A percentile compares a stretch with the other conserved stretches of the same genome.
Evolutionary conservation across 2,329 filamentous ascomycete species (phyloP).

Genomic region (Pleurostoma richardsiae): DNA sequence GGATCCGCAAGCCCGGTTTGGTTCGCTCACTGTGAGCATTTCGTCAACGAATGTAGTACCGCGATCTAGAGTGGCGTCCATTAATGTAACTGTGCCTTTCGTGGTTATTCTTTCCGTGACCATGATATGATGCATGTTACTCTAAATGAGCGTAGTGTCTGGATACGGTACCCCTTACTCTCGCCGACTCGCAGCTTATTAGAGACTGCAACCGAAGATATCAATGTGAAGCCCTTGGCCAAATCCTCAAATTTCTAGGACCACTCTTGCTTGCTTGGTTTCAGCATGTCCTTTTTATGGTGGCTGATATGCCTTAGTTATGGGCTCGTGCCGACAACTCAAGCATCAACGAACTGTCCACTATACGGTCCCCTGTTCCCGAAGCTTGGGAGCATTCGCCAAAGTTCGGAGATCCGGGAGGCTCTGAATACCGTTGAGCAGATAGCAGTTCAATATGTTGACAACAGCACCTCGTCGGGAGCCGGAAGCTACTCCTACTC

Average conservation of each 20-base stretch:
- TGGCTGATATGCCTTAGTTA: background rate
- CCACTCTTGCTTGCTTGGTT: background rate
- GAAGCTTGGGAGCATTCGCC: slow-evolving; percentile 16
- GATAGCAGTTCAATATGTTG: slow-evolving; percentile 18
- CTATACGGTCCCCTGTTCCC: slow-evolving; percentile 23
- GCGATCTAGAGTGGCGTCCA: background rate
- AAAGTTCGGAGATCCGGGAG: slow-evolving; percentile 10
- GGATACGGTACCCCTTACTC: background rate
- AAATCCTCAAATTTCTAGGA: background rate
- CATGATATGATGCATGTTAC: no score
- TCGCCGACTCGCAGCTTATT: background rate
- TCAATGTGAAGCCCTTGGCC: background rate
- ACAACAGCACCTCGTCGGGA: slow-evolving; percentile 18
- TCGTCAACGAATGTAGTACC: background rate
- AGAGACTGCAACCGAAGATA: background rate
- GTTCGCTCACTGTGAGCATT: background rate
- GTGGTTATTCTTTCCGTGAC: background rate
- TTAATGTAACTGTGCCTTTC: background rate
- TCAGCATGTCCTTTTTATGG: background rate
- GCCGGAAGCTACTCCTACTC: slow-evolving; percentile 23
- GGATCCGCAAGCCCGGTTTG: background rate
- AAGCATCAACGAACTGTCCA: slow-evolving; percentile 16
- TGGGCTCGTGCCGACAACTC: background rate
- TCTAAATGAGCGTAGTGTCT: no score
- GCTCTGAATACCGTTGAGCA: slow-evolving; percentile 14